phyloP scores from a whole-genome alignment of 129 eudicot genomes.

The Flaveria linearis region DNA sequence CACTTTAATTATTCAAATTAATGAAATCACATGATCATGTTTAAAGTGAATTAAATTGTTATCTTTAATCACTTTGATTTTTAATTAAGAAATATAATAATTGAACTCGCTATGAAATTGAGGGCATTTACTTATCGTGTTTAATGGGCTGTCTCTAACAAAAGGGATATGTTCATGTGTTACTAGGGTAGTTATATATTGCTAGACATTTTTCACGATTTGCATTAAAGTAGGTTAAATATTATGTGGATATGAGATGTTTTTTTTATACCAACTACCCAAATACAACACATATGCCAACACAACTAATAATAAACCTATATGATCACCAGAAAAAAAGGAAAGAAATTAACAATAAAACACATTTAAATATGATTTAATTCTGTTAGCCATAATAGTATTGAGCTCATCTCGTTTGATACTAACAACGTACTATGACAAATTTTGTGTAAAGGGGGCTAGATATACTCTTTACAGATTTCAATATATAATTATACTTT shows the following conservation, averaged over 20 bases:
- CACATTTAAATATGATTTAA: no score
- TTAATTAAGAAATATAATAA: no score
- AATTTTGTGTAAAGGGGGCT: no score
- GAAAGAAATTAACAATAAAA: no score
- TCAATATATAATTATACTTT: no score
- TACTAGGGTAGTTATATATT: neutral
- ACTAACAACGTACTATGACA: no score
- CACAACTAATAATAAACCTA: neutral
- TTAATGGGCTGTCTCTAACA: neutral
- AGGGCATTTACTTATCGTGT: neutral
- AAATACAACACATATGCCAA: neutral
- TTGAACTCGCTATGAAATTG: neutral
- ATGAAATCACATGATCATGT: neutral
- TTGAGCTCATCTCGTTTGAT: no score
- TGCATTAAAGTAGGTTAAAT: neutral
- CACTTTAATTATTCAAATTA: neutral
- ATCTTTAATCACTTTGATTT: neutral
- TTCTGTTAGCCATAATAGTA: no score
- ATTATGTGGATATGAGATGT: neutral
- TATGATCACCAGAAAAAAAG: no score
- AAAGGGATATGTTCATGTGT: no score
- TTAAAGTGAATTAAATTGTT: neutral
- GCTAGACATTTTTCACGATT: neutral
- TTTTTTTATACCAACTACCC: no score
- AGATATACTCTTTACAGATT: no score